phyloP scores from a whole-genome alignment of 2,329 filamentous ascomycete species.

The Neofusicoccum cordaticola region DNA sequence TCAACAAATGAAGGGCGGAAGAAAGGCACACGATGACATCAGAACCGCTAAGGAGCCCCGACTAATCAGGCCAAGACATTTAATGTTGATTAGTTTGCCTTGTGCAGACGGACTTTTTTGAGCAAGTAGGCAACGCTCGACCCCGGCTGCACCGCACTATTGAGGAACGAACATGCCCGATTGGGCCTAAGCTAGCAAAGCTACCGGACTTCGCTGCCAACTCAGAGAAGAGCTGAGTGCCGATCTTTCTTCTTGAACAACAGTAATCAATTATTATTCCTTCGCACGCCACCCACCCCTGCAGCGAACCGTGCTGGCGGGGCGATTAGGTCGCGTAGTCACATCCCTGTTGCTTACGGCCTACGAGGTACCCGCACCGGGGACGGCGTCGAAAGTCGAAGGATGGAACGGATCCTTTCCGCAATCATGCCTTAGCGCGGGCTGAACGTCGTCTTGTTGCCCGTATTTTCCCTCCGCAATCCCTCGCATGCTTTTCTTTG shows the following conservation, averaged over 20 bases:
- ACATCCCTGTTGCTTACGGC: not conserved
- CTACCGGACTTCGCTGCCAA: too few relatives aligned
- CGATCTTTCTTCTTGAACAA: not conserved
- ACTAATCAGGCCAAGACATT: not conserved
- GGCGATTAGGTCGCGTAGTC: not conserved
- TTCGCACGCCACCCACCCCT: not conserved
- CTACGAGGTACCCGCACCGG: not conserved
- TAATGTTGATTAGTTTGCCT: not conserved
- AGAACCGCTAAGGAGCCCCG: not conserved
- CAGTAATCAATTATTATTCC: not conserved
- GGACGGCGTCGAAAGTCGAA: not conserved
- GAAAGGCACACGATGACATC: not conserved
- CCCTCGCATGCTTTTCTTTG: not conserved
- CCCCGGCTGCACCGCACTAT: not conserved
- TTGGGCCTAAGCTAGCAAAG: too few relatives aligned
- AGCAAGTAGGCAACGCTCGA: not conserved
- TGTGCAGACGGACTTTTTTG: not conserved
- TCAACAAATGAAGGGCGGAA: not conserved
- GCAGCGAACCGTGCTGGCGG: not conserved
- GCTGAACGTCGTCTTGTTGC: not conserved
- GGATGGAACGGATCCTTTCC: not conserved
- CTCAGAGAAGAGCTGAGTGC: not conserved
- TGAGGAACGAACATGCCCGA: too few relatives aligned
- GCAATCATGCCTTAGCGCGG: not conserved
- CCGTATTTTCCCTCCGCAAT: too few relatives aligned